These are phyloP conservation scores for Secale cereale DNA, from an alignment of 176 grass and related monocot genomes.

Conservation along the genomic window DNA sequence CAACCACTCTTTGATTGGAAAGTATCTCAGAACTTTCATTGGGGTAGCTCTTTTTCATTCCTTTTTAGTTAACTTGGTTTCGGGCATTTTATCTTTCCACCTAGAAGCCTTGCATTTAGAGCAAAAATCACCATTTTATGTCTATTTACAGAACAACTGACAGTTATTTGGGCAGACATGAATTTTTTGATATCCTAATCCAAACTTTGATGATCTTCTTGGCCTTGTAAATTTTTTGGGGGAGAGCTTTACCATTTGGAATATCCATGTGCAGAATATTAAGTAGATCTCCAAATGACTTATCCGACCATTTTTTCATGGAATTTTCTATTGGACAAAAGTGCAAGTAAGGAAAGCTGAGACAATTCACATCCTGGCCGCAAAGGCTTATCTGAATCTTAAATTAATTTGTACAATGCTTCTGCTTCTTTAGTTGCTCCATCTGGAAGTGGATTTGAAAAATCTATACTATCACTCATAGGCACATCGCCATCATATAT, in stretches of 20 bases:
- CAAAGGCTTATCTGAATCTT: neutral
- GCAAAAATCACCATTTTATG: neutral
- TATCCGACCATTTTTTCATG: constrained; percentile 18
- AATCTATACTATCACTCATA: neutral
- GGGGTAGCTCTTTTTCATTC: neutral
- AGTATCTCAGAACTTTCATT: constrained; percentile 5
- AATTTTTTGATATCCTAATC: no score
- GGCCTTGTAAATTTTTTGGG: no score
- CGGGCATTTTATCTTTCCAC: no score
- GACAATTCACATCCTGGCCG: neutral
- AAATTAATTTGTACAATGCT: neutral
- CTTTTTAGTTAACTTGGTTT: no score
- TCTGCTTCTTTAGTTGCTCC: neutral
- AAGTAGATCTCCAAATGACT: neutral
- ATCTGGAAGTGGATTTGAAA: neutral
- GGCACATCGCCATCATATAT: neutral
- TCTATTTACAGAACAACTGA: neutral
- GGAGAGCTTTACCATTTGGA: no score
- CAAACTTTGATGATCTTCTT: no score
- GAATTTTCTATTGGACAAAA: constrained; percentile 12
- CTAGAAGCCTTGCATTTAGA: constrained; percentile 7
- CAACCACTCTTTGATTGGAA: neutral
- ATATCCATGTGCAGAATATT: no score
- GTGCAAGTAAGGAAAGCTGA: neutral
- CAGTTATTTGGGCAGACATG: neutral